A percentile compares a stretch with the other conserved stretches of the same genome.
Evolutionary conservation across 805 yeast species (phyloP).

Genomic region (Wickerhamiella sorbophila): DNA sequence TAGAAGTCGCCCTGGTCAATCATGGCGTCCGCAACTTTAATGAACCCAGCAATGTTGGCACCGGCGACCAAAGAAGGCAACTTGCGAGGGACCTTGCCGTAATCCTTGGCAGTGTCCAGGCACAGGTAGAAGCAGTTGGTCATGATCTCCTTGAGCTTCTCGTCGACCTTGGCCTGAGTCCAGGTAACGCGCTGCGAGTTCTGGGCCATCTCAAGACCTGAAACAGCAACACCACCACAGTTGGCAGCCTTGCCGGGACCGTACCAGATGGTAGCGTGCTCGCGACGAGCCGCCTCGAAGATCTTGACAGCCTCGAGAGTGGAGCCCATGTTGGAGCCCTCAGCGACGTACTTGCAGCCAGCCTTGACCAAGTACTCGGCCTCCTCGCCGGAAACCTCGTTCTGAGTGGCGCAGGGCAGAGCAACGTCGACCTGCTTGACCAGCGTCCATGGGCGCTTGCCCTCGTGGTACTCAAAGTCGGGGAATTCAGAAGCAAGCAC

Average conservation of each 20-base stretch:
- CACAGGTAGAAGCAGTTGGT: slow-evolving; percentile 84
- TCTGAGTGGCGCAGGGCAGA: slow-evolving; percentile 95
- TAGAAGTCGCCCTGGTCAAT: slow-evolving; percentile 77
- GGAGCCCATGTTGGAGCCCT: slow-evolving; percentile 99
- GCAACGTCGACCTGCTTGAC: slow-evolving; percentile 91
- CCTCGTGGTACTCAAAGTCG: slow-evolving; percentile 63
- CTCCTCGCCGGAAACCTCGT: slow-evolving; percentile 93
- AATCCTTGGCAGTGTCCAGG: slow-evolving; percentile 70
- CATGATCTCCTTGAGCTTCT: slow-evolving; percentile 85
- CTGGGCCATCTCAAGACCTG: slow-evolving; percentile 99
- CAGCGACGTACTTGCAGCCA: slow-evolving; percentile 88
- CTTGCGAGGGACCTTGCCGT: slow-evolving; percentile 54
- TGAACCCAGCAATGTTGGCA: slow-evolving; percentile 98
- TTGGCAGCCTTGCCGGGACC: slow-evolving; percentile 99
- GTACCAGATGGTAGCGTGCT: slow-evolving; percentile 63
- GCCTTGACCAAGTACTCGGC: slow-evolving; percentile 87
- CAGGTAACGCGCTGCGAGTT: slow-evolving; percentile 88
- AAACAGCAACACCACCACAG: slow-evolving; percentile 99
- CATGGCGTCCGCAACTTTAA: slow-evolving; percentile 98
- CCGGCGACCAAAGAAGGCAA: slow-evolving; percentile 95
- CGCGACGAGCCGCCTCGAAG: slow-evolving; percentile 47
- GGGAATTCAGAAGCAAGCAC: slow-evolving; percentile 20
- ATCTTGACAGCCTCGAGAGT: slow-evolving; percentile 93
- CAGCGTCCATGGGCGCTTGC: slow-evolving; percentile 93
- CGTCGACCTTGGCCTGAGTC: slow-evolving; percentile 87